Conservation (phyloP, 768 basidiomycete genomes). For the Antrodiella citrinella region DNA sequence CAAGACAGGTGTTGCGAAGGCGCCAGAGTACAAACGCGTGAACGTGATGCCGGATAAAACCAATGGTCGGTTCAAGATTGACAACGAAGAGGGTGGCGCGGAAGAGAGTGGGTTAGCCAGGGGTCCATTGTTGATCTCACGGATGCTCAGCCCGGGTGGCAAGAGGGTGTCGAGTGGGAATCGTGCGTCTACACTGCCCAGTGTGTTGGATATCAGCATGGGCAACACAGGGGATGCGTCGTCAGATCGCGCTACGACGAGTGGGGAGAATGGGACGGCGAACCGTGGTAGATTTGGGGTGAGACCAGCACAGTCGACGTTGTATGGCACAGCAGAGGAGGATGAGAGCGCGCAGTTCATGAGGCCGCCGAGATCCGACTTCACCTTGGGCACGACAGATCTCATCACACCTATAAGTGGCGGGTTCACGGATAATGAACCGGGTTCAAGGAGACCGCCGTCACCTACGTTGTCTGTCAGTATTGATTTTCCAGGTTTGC, state of each 20-base stretch:
- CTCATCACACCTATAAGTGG: slow-evolving; percentile 1
- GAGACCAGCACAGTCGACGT: not conserved
- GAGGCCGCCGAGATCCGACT: slow-evolving; percentile 2
- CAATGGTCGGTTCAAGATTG: slow-evolving; percentile 12
- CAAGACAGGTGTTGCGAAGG: slow-evolving; percentile 12
- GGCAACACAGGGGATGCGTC: not conserved
- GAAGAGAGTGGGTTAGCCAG: not conserved
- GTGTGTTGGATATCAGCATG: slow-evolving; percentile 11
- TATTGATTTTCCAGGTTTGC: not conserved
- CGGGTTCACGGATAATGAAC: not conserved
- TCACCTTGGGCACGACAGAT: slow-evolving; percentile 9
- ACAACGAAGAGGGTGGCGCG: slow-evolving; percentile 11
- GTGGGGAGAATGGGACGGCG: not conserved
- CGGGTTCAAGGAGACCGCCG: not conserved
- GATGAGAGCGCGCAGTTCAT: no score
- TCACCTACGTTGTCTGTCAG: not conserved
- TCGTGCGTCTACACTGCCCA: slow-evolving; percentile 6
- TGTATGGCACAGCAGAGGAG: no score
- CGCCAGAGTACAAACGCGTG: slow-evolving; percentile 14
- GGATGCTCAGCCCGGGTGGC: not conserved
- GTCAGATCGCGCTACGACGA: not conserved
- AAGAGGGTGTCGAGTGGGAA: not conserved
- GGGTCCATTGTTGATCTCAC: not conserved
- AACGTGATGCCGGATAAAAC: slow-evolving; percentile 8
- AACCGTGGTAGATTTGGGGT: not conserved